phyloP scores from a whole-genome alignment of 352 stramenopile species.

The Globisporangium takayamanum region DNA sequence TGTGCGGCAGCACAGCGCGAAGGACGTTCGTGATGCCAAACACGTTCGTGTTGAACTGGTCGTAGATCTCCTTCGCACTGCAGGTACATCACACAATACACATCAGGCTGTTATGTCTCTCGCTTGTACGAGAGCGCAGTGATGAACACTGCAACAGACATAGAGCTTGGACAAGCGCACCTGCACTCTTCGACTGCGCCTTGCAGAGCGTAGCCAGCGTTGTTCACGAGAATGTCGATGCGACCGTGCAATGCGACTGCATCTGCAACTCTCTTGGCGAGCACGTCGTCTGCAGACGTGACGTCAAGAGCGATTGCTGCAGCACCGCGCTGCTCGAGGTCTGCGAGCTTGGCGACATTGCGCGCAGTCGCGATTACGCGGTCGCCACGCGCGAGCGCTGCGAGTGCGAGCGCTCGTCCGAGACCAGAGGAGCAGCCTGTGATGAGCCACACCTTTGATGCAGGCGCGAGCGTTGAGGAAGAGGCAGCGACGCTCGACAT shows the following conservation, averaged over 20 bases:
- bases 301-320: constrained; percentile 30
- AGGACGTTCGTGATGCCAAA: constrained; percentile 20
- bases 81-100: neutral
- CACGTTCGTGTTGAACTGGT: constrained; percentile 27
- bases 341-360: constrained; percentile 24
- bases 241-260: constrained; percentile 30
- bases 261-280: constrained; percentile 23
- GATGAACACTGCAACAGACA: no score
- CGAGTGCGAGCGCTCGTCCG: constrained; percentile 36
- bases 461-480: neutral
- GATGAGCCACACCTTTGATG: constrained; percentile 42
- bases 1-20: constrained; percentile 23
- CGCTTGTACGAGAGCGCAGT: no score
- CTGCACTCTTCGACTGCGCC: constrained; percentile 42
- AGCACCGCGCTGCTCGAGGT: constrained; percentile 26
- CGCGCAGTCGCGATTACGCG: constrained; percentile 44
- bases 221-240: constrained; percentile 53
- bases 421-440: constrained; percentile 46
- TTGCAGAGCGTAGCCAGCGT: constrained; percentile 35
- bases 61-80: constrained; percentile 16
- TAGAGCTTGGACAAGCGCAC: neutral
- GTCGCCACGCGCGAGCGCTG: constrained; percentile 33
- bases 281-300: constrained; percentile 26
- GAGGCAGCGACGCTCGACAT: neutral
- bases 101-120: no score